Conservation (phyloP, 208 protist species). For the Wallacemonas sp. region DNA sequence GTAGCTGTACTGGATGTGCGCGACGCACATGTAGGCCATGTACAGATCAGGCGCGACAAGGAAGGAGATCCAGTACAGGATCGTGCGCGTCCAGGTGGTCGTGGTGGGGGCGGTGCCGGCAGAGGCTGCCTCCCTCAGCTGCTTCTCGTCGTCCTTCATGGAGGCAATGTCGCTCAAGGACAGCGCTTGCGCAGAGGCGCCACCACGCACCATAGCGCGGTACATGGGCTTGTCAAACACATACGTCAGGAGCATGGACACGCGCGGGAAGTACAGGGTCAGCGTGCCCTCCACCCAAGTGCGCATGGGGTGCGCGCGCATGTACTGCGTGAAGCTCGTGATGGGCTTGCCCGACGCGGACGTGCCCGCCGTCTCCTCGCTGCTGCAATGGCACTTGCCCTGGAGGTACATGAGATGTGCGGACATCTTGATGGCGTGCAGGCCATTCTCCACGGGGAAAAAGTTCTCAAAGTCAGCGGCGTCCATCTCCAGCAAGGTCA, state of each 20-base stretch:
- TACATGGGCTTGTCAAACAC: conserved; percentile 47
- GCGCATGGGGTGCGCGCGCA: conserved; percentile 36
- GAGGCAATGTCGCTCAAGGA: conserved; percentile 3
- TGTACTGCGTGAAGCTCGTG: conserved; percentile 44
- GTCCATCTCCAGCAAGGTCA: conserved; percentile 54
- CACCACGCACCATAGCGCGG: conserved; percentile 22
- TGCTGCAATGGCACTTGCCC: conserved; percentile 33
- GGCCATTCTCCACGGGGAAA: conserved; percentile 49
- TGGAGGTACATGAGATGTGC: conserved; percentile 52
- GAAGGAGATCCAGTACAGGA: conserved; percentile 38
- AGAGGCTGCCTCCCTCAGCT: neutral
- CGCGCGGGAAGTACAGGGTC: conserved; percentile 48
- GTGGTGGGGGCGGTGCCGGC: neutral
- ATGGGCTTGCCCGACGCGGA: neutral
- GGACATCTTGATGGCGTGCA: conserved; percentile 55
- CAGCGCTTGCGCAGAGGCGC: conserved; percentile 11
- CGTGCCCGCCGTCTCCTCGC: conserved; percentile 1
- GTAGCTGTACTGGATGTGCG: conserved; percentile 41
- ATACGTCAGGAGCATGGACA: conserved; percentile 38
- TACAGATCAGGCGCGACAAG: conserved; percentile 50
- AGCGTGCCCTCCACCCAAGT: conserved; percentile 40
- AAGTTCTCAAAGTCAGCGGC: conserved; percentile 56
- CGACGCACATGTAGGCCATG: conserved; percentile 32
- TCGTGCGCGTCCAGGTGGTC: conserved; percentile 17
- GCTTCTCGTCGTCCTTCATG: neutral